These are phyloP conservation scores for Amylostereum areolatum DNA, from an alignment of 1,284 basidiomycete genomes.

Conservation along the genomic window DNA sequence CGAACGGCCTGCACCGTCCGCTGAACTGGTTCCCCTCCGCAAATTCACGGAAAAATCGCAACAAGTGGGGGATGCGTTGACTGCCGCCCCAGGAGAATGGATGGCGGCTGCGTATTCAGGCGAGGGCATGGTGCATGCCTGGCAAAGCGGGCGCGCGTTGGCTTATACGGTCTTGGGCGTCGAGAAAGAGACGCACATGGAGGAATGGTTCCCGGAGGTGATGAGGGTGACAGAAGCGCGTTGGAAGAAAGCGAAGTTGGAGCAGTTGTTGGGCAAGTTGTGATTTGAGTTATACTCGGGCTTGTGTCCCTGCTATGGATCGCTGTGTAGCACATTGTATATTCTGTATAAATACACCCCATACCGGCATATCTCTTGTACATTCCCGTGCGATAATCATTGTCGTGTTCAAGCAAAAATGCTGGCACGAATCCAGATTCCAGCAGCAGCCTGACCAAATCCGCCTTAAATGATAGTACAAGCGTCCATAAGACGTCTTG, in stretches of 20 bases:
- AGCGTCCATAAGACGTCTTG: no score
- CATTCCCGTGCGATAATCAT: no score
- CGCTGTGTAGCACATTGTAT: no score
- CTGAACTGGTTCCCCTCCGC: not conserved
- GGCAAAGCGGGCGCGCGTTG: slow-evolving; percentile 51
- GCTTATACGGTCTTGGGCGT: slow-evolving; percentile 48
- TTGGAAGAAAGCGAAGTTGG: slow-evolving; percentile 35
- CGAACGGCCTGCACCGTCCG: slow-evolving; percentile 23
- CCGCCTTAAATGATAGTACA: no score
- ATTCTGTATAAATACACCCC: no score
- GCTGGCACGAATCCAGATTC: no score
- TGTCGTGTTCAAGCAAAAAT: no score
- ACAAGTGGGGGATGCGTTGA: slow-evolving; percentile 3
- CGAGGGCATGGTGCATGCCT: slow-evolving; percentile 65
- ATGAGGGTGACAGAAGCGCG: slow-evolving; percentile 45
- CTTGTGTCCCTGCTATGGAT: no score
- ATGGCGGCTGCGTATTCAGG: slow-evolving; percentile 55
- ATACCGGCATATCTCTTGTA: no score
- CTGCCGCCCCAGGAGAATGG: slow-evolving; percentile 38
- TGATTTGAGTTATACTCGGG: no score
- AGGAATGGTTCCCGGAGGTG: slow-evolving; percentile 43
- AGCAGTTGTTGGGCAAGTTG: slow-evolving; percentile 22
- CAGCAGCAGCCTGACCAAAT: no score
- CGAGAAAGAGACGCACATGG: slow-evolving; percentile 24
- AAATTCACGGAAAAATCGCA: slow-evolving; percentile 5